Conservation (phyloP, 306 rosid genomes). For the cucumber (Cucumis sativus) region DNA sequence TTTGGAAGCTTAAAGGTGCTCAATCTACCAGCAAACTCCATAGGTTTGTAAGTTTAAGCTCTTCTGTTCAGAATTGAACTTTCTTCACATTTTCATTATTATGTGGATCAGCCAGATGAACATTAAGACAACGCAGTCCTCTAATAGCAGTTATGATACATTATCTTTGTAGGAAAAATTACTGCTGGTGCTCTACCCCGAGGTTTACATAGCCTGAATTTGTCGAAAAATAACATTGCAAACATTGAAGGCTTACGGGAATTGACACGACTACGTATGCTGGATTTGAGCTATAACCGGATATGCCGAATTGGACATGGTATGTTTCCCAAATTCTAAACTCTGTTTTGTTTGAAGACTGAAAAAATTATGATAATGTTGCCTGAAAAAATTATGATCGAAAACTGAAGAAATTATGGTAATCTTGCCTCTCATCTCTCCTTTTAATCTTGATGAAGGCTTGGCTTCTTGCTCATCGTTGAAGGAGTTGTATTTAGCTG, state of each 20-base stretch:
- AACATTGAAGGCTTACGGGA: slow-evolving; percentile 83
- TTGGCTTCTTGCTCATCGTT: slow-evolving; percentile 80
- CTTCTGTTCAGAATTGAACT: neutral
- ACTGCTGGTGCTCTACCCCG: slow-evolving; percentile 89
- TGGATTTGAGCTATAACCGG: slow-evolving; percentile 85
- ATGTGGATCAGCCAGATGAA: neutral
- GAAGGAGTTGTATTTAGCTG: slow-evolving; percentile 87
- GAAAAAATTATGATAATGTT: neutral
- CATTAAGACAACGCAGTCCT: neutral
- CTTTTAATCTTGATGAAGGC: slow-evolving; percentile 36
- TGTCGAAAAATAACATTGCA: slow-evolving; percentile 69
- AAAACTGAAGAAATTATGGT: neutral
- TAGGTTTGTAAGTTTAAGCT: slow-evolving; percentile 37
- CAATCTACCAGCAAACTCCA: slow-evolving; percentile 75
- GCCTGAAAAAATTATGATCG: neutral
- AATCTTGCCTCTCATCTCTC: neutral
- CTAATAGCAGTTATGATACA: neutral
- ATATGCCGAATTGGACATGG: slow-evolving; percentile 84
- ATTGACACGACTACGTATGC: slow-evolving; percentile 75
- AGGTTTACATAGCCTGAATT: slow-evolving; percentile 75
- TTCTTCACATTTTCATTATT: neutral
- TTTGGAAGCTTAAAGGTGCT: slow-evolving; percentile 69
- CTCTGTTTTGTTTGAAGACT: neutral
- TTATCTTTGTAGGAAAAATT: slow-evolving; percentile 50
- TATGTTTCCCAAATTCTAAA: slow-evolving; percentile 7